Evolutionary conservation across 2,329 filamentous ascomycete species (phyloP).

Genomic region (Ciborinia camelliae): DNA sequence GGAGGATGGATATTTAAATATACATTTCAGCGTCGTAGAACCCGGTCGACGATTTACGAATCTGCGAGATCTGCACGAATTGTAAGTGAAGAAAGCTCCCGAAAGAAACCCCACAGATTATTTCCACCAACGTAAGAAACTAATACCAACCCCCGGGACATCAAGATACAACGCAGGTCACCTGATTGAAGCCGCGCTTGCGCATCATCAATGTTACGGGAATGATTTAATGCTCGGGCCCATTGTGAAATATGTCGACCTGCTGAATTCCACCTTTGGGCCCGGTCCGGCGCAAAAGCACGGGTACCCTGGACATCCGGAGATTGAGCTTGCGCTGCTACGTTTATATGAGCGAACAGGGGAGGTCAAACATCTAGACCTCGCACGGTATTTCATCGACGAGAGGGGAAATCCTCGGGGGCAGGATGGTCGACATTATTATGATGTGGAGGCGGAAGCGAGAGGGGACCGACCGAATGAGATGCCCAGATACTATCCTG

Average conservation of each 20-base stretch:
- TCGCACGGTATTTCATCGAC: constrained; percentile 53
- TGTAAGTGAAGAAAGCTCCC: too few species aligned
- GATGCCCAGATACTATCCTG: constrained; percentile 47
- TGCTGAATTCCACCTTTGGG: constrained; percentile 52
- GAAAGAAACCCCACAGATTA: too few species aligned
- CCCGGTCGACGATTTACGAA: constrained; percentile 55
- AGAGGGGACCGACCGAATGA: constrained; percentile 50
- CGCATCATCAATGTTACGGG: constrained; percentile 51
- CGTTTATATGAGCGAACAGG: constrained; percentile 44
- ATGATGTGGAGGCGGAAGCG: constrained; percentile 50
- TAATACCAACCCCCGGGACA: background rate
- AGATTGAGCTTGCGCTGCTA: constrained; percentile 50
- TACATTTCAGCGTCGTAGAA: constrained; percentile 59
- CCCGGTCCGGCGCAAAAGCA: constrained; percentile 47
- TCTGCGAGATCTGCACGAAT: constrained; percentile 58
- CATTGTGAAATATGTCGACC: constrained; percentile 52
- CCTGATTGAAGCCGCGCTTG: constrained; percentile 58
- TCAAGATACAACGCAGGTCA: constrained; percentile 57
- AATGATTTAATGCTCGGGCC: constrained; percentile 51
- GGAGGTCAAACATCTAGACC: constrained; percentile 41
- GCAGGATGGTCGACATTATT: constrained; percentile 50
- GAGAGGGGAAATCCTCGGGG: constrained; percentile 54
- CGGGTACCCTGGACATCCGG: constrained; percentile 59
- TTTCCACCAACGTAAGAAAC: too few species aligned
- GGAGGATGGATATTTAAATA: constrained; percentile 59